Evolutionary conservation across 148 eudicot genomes (phyloP).

Genomic region (Rhododendron griersonianum): DNA sequence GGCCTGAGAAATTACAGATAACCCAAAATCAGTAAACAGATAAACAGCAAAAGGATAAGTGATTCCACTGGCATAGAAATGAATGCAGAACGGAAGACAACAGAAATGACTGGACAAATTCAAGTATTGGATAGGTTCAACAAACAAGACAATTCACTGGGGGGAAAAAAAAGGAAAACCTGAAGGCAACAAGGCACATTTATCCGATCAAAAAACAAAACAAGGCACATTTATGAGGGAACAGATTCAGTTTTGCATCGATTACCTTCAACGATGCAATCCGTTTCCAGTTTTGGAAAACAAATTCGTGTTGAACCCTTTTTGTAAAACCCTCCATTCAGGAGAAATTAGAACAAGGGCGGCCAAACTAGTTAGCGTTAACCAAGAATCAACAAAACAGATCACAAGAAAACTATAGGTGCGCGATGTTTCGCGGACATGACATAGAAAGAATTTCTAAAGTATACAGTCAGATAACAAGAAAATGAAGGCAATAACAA

Average conservation of each 20-base stretch:
- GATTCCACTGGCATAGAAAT: neutral
- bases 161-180: neutral
- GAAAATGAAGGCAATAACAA: neutral
- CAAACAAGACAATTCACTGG: neutral
- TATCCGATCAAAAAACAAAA: neutral
- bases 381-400: neutral
- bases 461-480: neutral
- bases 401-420: neutral
- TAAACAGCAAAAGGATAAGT: too few species aligned
- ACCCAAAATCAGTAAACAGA: neutral
- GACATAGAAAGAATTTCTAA: neutral
- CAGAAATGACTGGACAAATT: neutral
- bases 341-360: neutral
- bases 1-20: neutral
- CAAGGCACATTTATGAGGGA: neutral
- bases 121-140: neutral
- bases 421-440: too few species aligned
- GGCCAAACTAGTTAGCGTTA: neutral
- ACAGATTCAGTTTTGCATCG: neutral
- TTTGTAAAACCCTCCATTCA: neutral
- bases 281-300: conserved; percentile 6
- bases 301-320: neutral
- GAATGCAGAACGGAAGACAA: neutral
- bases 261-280: neutral
- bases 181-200: neutral